Evolutionary conservation across 2,329 filamentous ascomycete species (phyloP).

Genomic region (Grosmannia serpens): DNA sequence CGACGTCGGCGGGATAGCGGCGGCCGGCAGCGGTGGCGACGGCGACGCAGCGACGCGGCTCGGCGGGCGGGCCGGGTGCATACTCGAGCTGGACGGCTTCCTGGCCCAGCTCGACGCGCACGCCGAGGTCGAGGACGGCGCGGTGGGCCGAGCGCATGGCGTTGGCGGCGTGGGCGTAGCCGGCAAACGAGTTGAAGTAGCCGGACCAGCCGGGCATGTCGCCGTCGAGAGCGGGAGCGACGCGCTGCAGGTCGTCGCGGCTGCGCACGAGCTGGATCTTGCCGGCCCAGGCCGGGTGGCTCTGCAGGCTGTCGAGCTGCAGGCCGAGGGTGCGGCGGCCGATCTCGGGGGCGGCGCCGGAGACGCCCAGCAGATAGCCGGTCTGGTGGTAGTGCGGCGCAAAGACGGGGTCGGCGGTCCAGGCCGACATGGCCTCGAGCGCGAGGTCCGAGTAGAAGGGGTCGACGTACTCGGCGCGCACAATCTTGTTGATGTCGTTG

Average conservation of each 20-base stretch:
- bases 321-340: constrained; percentile 32
- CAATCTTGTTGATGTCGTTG: constrained; percentile 39
- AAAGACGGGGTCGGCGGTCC: constrained; percentile 39
- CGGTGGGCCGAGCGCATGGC: constrained; percentile 35
- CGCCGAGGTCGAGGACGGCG: constrained; percentile 22
- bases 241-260: constrained; percentile 10
- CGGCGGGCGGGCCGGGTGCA: constrained; percentile 2
- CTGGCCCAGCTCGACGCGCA: constrained; percentile 26
- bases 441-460: constrained; percentile 43
- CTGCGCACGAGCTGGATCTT: constrained; percentile 19
- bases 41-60: constrained; percentile 16
- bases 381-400: constrained; percentile 36
- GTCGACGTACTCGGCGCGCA: constrained; percentile 47
- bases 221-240: constrained; percentile 28
- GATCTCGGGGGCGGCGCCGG: constrained; percentile 33
- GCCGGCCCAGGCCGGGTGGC: constrained; percentile 26
- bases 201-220: constrained; percentile 41
- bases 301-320: constrained; percentile 27
- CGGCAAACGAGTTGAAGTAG: constrained; percentile 45
- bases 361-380: constrained; percentile 38
- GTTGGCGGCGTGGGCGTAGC: constrained; percentile 44
- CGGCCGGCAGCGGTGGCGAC: constrained; percentile 16
- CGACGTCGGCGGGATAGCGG: constrained; percentile 22
- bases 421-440: constrained; percentile 39
- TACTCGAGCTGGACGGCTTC: constrained; percentile 28